Evolutionary conservation across 176 grass and related monocot genomes (phyloP), one percentile per base, ranked within the genome.

Genomic region (Oryza punctata): DNA sequence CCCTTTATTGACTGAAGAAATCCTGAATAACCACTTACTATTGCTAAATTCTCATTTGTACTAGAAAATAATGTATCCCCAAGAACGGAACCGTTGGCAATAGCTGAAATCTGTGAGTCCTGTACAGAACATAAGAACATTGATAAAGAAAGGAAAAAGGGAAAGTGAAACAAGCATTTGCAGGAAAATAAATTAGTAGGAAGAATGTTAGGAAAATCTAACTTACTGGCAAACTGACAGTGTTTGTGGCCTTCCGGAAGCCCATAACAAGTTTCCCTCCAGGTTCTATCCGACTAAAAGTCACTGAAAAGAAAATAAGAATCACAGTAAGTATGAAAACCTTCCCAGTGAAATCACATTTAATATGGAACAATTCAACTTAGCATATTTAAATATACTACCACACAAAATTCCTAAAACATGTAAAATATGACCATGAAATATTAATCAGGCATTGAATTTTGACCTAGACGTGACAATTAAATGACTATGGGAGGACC

Each of bases 211-310:
- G 27, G 49, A 85, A 70, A 60, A 73, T 84, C 24, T 2, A 84
- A 86, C 77, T 90, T 94, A 96, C 96, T 67, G 91, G 91, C 52
- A 99, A 73, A 75, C 83, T 91, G 40, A 90, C 83, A 81, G 91
- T 94, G 84, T 99, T 99, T 76, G 91, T 99, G 52, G 97, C 97
- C 88, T 99, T 99, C 27, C 97, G 83, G 64, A 96, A 99, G 68
- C 97, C 97, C 97, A 99, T 99, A 76, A 99, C 91, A 88, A 99
- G 97, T 89, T 99, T 99, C 30, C 97, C 91, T 81, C 91, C 91
- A 85, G 97, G 97, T 86, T 99, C 97, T 89, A 99, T 94, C 24
- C 93, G 88, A 74, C 97, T 99, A 86, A 99, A 99, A 74, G 97
- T 99, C 74, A 99, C 97, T 99, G 86, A 76, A 85, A 63, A 84